Conservation (phyloP, 2,329 filamentous ascomycete genomes). For the Endocalyx cinctus region DNA sequence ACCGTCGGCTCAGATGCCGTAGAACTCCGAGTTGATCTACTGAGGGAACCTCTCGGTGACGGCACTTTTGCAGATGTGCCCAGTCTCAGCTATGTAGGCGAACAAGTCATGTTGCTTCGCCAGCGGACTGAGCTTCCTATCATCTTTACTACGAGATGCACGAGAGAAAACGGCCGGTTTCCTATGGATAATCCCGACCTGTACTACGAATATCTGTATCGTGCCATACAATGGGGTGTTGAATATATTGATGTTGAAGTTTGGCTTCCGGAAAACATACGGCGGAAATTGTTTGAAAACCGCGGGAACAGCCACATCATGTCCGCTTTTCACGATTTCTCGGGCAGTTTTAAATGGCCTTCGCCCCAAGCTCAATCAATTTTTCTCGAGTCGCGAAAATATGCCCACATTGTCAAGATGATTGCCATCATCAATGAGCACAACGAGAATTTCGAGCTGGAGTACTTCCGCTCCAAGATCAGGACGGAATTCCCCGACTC, state of each 20-base stretch:
- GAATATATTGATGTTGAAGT: slow-evolving; percentile 89
- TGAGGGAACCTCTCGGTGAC: slow-evolving; percentile 65
- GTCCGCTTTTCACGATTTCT: slow-evolving; percentile 89
- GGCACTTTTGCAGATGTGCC: slow-evolving; percentile 62
- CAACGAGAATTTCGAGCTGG: slow-evolving; percentile 85
- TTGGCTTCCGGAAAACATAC: slow-evolving; percentile 76
- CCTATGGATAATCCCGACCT: slow-evolving; percentile 74
- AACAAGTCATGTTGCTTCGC: slow-evolving; percentile 79
- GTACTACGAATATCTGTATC: slow-evolving; percentile 75
- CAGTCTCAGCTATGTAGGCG: slow-evolving; percentile 77
- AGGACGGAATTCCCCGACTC: slow-evolving; percentile 62
- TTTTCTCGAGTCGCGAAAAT: slow-evolving; percentile 66
- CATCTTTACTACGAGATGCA: slow-evolving; percentile 82
- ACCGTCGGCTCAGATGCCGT: slow-evolving; percentile 84
- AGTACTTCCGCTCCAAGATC: slow-evolving; percentile 80
- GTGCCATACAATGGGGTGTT: slow-evolving; percentile 82
- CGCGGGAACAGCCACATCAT: slow-evolving; percentile 80
- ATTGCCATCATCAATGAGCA: slow-evolving; percentile 77
- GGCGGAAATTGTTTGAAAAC: slow-evolving; percentile 60
- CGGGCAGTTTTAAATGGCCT: slow-evolving; percentile 78
- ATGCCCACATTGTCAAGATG: slow-evolving; percentile 88
- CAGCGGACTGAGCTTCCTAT: slow-evolving; percentile 86
- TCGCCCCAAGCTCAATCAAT: slow-evolving; percentile 66
- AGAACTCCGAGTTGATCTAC: slow-evolving; percentile 76
- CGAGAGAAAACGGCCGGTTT: slow-evolving; percentile 75